These are phyloP conservation scores for Starmera quercuum DNA, from an alignment of 805 yeast genomes.

Conservation along the genomic window DNA sequence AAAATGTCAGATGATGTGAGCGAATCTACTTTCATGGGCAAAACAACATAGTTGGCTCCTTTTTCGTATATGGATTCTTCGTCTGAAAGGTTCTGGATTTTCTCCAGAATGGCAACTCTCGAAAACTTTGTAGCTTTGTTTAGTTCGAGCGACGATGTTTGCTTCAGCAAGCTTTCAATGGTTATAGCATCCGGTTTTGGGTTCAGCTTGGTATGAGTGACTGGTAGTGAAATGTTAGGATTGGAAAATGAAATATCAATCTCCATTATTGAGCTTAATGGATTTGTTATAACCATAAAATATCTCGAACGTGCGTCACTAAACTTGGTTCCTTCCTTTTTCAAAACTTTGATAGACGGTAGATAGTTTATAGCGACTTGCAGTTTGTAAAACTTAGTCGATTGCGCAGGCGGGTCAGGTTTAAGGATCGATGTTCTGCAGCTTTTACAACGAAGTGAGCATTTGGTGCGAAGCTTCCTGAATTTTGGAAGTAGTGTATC, in stretches of 20 bases:
- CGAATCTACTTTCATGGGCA: too few relatives aligned
- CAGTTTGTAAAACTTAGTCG: constrained; percentile 20
- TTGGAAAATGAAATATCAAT: constrained; percentile 13
- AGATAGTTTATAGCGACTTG: constrained; percentile 19
- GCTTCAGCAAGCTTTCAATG: constrained; percentile 14
- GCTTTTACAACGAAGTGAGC: constrained; percentile 19
- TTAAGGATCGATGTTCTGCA: constrained; percentile 20
- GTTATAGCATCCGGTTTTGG: constrained; percentile 9
- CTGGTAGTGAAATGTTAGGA: constrained; percentile 10
- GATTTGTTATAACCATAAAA: constrained; percentile 11
- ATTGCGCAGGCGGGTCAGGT: constrained; percentile 18
- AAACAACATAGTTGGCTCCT: constrained; percentile 22
- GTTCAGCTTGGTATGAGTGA: constrained; percentile 10
- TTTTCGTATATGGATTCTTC: constrained; percentile 10
- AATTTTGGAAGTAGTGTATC: constrained; percentile 8
- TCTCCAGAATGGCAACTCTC: constrained; percentile 22
- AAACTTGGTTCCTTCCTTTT: neutral
- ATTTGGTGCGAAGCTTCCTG: constrained; percentile 13
- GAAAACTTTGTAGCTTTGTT: constrained; percentile 19
- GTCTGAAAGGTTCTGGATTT: constrained; percentile 10
- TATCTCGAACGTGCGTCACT: constrained; percentile 3
- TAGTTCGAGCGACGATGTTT: constrained; percentile 24
- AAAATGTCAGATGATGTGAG: too few relatives aligned
- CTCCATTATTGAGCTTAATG: constrained; percentile 5
- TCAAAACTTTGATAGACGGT: constrained; percentile 9